Evolutionary conservation across 768 basidiomycete species (phyloP).

Genomic region (Calocera cornea): DNA sequence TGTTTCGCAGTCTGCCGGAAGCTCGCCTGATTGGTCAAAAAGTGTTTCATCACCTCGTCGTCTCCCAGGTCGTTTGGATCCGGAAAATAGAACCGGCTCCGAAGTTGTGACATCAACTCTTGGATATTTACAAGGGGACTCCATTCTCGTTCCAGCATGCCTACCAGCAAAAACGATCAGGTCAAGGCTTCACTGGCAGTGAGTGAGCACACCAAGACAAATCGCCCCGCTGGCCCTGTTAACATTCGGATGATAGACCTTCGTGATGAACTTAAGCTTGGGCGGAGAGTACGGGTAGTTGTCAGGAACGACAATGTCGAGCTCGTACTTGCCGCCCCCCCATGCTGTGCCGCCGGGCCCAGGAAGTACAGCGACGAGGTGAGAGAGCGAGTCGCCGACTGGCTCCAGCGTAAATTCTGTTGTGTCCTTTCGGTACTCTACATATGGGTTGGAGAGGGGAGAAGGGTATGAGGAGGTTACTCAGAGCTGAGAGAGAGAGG

Average conservation of each 20-base stretch:
- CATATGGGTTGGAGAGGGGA: too few relatives aligned
- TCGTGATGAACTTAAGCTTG: slow-evolving; percentile 97
- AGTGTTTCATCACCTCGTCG: slow-evolving; percentile 96
- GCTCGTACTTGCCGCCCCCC: slow-evolving; percentile 79
- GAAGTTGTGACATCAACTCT: slow-evolving; percentile 94
- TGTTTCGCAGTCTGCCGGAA: slow-evolving; percentile 89
- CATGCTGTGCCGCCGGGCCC: slow-evolving; percentile 92
- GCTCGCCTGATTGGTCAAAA: slow-evolving; percentile 68
- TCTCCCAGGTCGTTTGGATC: slow-evolving; percentile 96
- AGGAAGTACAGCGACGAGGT: slow-evolving; percentile 79
- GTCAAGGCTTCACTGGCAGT: not conserved
- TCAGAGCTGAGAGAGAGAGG: not conserved
- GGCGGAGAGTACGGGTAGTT: slow-evolving; percentile 51
- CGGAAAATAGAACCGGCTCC: slow-evolving; percentile 80
- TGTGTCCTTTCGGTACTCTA: slow-evolving; percentile 94
- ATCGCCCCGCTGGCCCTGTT: slow-evolving; percentile 90
- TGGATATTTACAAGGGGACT: slow-evolving; percentile 85
- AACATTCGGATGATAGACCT: slow-evolving; percentile 91
- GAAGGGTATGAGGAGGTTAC: not conserved
- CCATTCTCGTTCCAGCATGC: slow-evolving; percentile 66
- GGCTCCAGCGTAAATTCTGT: slow-evolving; percentile 77
- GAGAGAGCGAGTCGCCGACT: slow-evolving; percentile 79
- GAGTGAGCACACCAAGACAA: slow-evolving; percentile 60
- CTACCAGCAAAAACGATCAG: slow-evolving; percentile 14
- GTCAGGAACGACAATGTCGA: slow-evolving; percentile 33